Evolutionary conservation across 805 yeast species (phyloP), one percentile per base, ranked within the genome.

Genomic region (Hanseniaspora lindneri): DNA sequence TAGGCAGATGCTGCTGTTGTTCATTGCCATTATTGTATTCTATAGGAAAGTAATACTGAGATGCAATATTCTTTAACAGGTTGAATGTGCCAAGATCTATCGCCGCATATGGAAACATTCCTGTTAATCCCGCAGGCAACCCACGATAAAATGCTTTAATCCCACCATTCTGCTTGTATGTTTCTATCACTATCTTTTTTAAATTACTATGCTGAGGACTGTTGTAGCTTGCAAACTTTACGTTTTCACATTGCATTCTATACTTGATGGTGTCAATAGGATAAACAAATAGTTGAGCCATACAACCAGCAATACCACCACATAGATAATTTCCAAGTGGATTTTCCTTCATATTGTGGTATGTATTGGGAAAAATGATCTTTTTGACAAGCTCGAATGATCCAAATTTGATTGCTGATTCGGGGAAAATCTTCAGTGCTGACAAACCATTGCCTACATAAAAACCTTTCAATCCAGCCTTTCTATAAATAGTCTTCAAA

Each of bases 61-160:
- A 46, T 5, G 49, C 49, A 28, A 46, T 80, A 54, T 77, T 76
- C 62, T 89, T 89, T 55, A 92, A 73, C 1, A 88, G 80, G 9
- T 89, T 73, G 62, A 92, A 92, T 0, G 96, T 87, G 32, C 98
- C 98, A 46, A 92, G 68, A 63, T 92, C 98, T 27, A 92, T 69
- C 0, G 98, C 98, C 1, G 97, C 96, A 61, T 88, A 92, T 0
- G 98, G 98, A 67, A 92, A 92, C 55, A 92, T 89, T 41, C 98
- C 98, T 51, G 88, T 75, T 3, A 88, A 76, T n/a, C 98, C 98
- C 23, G 86, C 94, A 47, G 76, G 64, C 19, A 89, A 71, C 24
- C 98, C 98, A 54, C 97, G 67, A 61, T 92, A 92, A 58, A 87
- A 92, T 4, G 83, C 65, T 40, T 72, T 64, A 1, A 84, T 24